These are phyloP conservation scores for Chenopodium suecicum DNA, from an alignment of 148 eudicot species.

Conservation along the genomic window DNA sequence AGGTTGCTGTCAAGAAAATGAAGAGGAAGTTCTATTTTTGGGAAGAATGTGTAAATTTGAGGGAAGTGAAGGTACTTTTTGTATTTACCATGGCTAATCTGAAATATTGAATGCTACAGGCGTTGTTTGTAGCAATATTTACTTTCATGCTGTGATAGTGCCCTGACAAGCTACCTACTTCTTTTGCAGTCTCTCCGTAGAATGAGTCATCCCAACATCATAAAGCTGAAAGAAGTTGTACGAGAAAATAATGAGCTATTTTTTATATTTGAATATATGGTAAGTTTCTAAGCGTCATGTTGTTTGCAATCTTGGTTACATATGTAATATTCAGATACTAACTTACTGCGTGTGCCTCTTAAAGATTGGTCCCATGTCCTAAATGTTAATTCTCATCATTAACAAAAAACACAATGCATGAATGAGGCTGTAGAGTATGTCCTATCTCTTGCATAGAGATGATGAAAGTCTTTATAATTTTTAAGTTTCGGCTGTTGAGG, in stretches of 20 bases:
- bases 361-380: not conserved
- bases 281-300: conserved; percentile 27
- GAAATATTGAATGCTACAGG: not conserved
- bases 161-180: conserved; percentile 11
- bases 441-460: not conserved
- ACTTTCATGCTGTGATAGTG: not conserved
- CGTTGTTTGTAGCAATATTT: not conserved
- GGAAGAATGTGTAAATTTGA: conserved; percentile 87
- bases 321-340: not conserved
- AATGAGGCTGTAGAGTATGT: not conserved
- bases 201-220: conserved; percentile 89
- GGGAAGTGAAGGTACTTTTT: conserved; percentile 87
- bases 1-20: conserved; percentile 99
- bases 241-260: conserved; percentile 75
- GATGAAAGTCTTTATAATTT: not conserved
- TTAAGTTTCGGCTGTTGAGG: not conserved
- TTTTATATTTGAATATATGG: conserved; percentile 97
- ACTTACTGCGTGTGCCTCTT: not conserved
- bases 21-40: conserved; percentile 84
- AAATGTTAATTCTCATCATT: not conserved
- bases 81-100: not conserved
- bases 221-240: conserved; percentile 95
- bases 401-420: not conserved
- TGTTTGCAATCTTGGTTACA: not conserved
- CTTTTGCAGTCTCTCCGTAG: conserved; percentile 67